These are phyloP conservation scores for Murraya paniculata DNA, from an alignment of 345 rosid species.

Conservation along the genomic window DNA sequence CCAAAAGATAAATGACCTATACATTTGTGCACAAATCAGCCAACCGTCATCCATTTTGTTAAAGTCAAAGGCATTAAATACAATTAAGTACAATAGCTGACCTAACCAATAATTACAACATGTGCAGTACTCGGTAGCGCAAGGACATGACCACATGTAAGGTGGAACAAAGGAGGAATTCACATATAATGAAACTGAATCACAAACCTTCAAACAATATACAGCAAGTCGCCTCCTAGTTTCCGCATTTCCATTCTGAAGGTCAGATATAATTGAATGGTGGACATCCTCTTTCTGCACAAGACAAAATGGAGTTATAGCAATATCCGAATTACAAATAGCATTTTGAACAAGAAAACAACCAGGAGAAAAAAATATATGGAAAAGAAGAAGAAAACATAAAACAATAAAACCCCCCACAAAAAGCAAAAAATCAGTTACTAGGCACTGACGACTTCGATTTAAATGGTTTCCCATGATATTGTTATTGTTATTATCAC, in stretches of 20 bases:
- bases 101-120: not conserved
- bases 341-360: not conserved
- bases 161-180: slow-evolving; percentile 8
- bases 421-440: not conserved
- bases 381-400: not conserved
- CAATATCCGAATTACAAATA: not conserved
- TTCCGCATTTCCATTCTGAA: slow-evolving; percentile 97
- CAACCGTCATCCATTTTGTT: not conserved
- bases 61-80: not conserved
- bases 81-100: not conserved
- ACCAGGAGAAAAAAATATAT: not conserved
- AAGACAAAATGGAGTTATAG: slow-evolving; percentile 16
- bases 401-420: not conserved
- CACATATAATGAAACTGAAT: slow-evolving; percentile 13
- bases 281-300: slow-evolving; percentile 97
- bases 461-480: not conserved
- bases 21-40: not conserved
- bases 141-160: not conserved
- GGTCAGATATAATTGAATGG: slow-evolving; percentile 97
- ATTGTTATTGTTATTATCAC: not conserved
- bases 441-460: not conserved
- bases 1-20: too few species aligned
- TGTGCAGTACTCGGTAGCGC: not conserved
- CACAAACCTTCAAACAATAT: slow-evolving; percentile 85
- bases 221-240: slow-evolving; percentile 99